These are phyloP conservation scores for Gynostemma pentaphyllum DNA, from an alignment of 306 rosid genomes.

Conservation along the genomic window DNA sequence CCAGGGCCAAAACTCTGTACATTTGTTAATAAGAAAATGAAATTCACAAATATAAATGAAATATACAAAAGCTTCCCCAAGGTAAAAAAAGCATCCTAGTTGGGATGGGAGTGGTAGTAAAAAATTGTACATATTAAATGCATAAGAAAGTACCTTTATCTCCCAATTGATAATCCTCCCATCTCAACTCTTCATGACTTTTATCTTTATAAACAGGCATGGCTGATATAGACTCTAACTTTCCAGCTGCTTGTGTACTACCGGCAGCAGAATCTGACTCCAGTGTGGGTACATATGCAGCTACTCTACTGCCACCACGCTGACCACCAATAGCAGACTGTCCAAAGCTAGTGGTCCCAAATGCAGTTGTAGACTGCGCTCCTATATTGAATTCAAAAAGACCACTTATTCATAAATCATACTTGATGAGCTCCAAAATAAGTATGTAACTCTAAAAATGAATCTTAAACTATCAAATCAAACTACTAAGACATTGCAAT, in stretches of 20 bases:
- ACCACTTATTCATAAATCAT: no score
- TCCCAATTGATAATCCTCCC: conserved; percentile 86
- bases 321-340: conserved; percentile 59
- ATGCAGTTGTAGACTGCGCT: conserved; percentile 42
- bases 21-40: neutral
- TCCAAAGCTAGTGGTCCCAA: conserved; percentile 47
- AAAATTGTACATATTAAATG: no score
- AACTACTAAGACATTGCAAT: neutral
- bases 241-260: conserved; percentile 38
- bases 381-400: conserved; percentile 30
- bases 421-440: neutral
- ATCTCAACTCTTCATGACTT: conserved; percentile 85
- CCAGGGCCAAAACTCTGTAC: neutral
- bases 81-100: no score
- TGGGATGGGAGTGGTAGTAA: no score
- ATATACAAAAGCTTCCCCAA: no score
- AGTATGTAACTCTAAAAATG: neutral
- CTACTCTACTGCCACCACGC: conserved; percentile 68
- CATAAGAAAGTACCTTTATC: conserved; percentile 54
- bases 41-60: no score
- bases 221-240: conserved; percentile 76
- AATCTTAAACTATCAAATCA: neutral
- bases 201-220: conserved; percentile 75
- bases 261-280: conserved; percentile 40
- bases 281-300: conserved; percentile 49